phyloP scores from a whole-genome alignment of 2,329 filamentous ascomycete species.

The Trichoderma oligosporum region DNA sequence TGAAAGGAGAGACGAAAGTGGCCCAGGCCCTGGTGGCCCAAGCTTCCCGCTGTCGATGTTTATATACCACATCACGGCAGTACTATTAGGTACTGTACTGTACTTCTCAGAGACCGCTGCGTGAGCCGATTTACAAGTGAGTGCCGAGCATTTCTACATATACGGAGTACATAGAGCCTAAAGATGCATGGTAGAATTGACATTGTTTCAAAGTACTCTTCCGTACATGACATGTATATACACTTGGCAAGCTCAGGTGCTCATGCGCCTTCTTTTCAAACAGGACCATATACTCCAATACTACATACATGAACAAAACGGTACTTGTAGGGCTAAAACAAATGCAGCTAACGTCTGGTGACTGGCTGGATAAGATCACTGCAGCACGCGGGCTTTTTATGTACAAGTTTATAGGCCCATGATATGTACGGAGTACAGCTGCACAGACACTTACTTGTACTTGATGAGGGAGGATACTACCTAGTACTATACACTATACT shows the following conservation, averaged over 20 bases:
- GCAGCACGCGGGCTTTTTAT: neutral
- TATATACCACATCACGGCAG: neutral
- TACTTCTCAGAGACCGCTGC: neutral
- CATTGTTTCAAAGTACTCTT: too few relatives aligned
- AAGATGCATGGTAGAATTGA: too few relatives aligned
- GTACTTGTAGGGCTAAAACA: neutral
- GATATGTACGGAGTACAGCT: too few relatives aligned
- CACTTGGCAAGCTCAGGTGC: neutral
- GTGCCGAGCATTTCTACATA: too few relatives aligned
- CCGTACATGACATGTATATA: too few relatives aligned
- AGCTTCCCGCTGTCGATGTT: constrained; percentile 9
- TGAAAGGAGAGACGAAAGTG: constrained; percentile 14
- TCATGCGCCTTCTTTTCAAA: too few relatives aligned
- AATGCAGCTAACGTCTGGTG: neutral
- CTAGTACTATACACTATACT: too few relatives aligned
- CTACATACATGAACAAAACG: constrained; percentile 15
- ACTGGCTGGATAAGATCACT: neutral
- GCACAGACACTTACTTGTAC: too few relatives aligned
- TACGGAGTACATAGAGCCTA: too few relatives aligned
- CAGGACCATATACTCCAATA: too few relatives aligned
- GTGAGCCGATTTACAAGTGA: constrained; percentile 11
- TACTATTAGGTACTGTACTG: too few relatives aligned
- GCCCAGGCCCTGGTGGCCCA: neutral
- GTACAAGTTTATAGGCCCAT: neutral
- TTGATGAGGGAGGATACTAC: too few relatives aligned